phyloP scores from a whole-genome alignment of 768 basidiomycete genomes.

The Tubosaeta sp. region DNA sequence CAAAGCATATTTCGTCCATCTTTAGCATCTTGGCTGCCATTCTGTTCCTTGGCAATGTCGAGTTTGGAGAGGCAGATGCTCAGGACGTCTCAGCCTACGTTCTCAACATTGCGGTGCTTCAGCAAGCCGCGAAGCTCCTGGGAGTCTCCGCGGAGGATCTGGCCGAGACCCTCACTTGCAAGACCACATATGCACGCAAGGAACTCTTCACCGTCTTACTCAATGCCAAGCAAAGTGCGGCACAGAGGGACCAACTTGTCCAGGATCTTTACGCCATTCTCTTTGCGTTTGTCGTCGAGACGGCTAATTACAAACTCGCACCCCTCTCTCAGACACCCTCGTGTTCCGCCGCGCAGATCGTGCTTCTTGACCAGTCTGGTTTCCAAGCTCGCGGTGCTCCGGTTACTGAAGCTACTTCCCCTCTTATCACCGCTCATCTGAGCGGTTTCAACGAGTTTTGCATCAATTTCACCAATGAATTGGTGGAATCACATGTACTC shows the following conservation, averaged over 20 bases:
- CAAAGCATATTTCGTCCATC: slow-evolving; percentile 52
- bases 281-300: slow-evolving; percentile 60
- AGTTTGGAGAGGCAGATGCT: slow-evolving; percentile 52
- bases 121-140: slow-evolving; percentile 45
- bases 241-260: slow-evolving; percentile 52
- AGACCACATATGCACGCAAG: slow-evolving; percentile 54
- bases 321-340: slow-evolving; percentile 39
- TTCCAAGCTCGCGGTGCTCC: slow-evolving; percentile 50
- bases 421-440: slow-evolving; percentile 51
- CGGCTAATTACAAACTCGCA: slow-evolving; percentile 54
- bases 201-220: slow-evolving; percentile 57
- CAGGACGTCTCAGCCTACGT: slow-evolving; percentile 52
- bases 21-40: slow-evolving; percentile 51
- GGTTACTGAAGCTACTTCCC: slow-evolving; percentile 38
- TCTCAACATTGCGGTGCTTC: slow-evolving; percentile 43
- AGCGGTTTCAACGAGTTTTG: slow-evolving; percentile 61
- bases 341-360: slow-evolving; percentile 43
- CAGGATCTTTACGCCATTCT: slow-evolving; percentile 60
- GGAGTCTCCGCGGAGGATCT: slow-evolving; percentile 54
- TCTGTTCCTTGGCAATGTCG: slow-evolving; percentile 53
- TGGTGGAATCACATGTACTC: slow-evolving; percentile 55
- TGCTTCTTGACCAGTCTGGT: slow-evolving; percentile 53
- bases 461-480: slow-evolving; percentile 56
- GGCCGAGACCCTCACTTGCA: slow-evolving; percentile 50
- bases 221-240: slow-evolving; percentile 45